Conservation (phyloP, 345 rosid genomes). For the Salix caprea region DNA sequence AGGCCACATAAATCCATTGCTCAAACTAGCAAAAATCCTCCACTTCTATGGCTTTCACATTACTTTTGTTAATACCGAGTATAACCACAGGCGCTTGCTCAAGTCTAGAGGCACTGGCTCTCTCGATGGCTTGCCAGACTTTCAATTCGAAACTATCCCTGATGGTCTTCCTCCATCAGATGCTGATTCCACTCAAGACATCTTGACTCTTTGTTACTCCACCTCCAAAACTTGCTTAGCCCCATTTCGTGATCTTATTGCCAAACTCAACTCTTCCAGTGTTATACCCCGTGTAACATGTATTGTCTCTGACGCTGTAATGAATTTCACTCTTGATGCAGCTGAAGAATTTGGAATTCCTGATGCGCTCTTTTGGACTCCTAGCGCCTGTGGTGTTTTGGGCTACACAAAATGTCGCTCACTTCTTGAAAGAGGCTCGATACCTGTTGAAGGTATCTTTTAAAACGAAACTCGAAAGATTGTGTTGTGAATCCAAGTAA, state of each 20-base stretch:
- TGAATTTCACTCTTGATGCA: background rate
- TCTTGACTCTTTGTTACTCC: background rate
- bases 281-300: background rate
- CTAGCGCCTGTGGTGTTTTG: background rate
- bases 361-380: background rate
- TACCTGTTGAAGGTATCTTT: background rate
- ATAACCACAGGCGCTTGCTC: background rate
- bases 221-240: background rate
- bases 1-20: slow-evolving; percentile 38
- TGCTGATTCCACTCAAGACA: background rate
- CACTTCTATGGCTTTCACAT: slow-evolving; percentile 34
- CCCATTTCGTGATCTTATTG: background rate
- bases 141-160: background rate
- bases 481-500: no score
- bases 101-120: background rate
- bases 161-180: background rate
- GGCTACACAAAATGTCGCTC: background rate
- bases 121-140: background rate
- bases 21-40: slow-evolving; percentile 33
- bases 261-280: background rate
- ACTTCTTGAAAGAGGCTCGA: background rate
- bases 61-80: slow-evolving; percentile 35
- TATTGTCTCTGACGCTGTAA: background rate
- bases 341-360: background rate
- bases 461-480: background rate